These are phyloP conservation scores for Calonectria leucothoes DNA, from an alignment of 2,329 filamentous ascomycete species.

Conservation along the genomic window DNA sequence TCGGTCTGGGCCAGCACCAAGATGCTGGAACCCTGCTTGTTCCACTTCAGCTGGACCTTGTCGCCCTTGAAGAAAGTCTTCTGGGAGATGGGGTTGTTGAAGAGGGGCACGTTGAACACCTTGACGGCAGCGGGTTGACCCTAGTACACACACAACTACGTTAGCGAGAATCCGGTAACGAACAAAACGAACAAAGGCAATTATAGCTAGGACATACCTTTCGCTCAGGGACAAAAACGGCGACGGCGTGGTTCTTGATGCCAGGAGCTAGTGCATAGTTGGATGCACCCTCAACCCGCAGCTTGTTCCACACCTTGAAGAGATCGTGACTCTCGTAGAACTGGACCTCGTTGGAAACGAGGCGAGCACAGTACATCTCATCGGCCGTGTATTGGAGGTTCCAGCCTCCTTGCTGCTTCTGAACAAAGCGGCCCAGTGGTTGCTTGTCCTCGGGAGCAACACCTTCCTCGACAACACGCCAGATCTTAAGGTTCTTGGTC, in stretches of 20 bases:
- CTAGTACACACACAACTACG: slow-evolving; percentile 54
- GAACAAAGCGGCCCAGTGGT: slow-evolving; percentile 89
- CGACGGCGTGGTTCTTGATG: slow-evolving; percentile 85
- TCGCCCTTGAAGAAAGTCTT: slow-evolving; percentile 99
- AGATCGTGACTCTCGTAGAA: slow-evolving; percentile 94
- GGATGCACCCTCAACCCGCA: slow-evolving; percentile 88
- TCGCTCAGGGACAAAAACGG: slow-evolving; percentile 94
- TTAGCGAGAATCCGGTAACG: slow-evolving; percentile 24
- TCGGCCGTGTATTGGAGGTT: slow-evolving; percentile 97
- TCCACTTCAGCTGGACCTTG: slow-evolving; percentile 99
- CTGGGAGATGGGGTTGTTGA: slow-evolving; percentile 85
- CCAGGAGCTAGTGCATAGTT: slow-evolving; percentile 93
- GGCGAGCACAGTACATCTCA: slow-evolving; percentile 91
- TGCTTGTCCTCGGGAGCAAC: slow-evolving; percentile 73
- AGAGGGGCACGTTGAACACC: slow-evolving; percentile 93
- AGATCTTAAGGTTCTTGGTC: slow-evolving; percentile 96
- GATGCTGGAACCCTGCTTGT: slow-evolving; percentile 87
- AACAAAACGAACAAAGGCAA: background rate
- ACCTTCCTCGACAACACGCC: slow-evolving; percentile 82
- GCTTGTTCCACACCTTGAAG: slow-evolving; percentile 91
- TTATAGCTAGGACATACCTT: slow-evolving; percentile 70
- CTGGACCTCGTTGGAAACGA: slow-evolving; percentile 97
- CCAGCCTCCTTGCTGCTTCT: slow-evolving; percentile 96
- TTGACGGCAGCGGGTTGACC: slow-evolving; percentile 94
- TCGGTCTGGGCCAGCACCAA: slow-evolving; percentile 98